Evolutionary conservation across 345 rosid genomes (phyloP).

Genomic region (Eucalyptus regnans): DNA sequence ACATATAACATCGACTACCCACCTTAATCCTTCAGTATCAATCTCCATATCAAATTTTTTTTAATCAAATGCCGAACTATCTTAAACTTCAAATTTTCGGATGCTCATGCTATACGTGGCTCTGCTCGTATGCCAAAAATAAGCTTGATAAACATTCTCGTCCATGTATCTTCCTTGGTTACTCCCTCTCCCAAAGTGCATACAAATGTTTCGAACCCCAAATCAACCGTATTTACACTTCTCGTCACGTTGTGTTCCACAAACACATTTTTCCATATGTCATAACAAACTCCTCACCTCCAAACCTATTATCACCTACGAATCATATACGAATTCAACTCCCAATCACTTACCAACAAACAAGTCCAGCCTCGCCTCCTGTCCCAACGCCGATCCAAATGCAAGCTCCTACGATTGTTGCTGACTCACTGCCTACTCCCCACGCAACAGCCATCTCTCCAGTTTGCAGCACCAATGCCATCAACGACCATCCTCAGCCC

Average conservation of each 20-base stretch:
- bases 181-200: background rate
- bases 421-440: fast-evolving
- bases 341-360: background rate
- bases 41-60: background rate
- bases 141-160: background rate
- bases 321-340: background rate
- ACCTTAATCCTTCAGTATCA: background rate
- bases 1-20: background rate
- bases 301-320: background rate
- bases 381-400: no score
- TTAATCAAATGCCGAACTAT: background rate
- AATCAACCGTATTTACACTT: background rate
- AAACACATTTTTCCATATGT: no score
- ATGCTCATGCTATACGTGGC: background rate
- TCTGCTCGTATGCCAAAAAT: background rate
- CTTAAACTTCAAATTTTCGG: background rate
- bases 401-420: no score
- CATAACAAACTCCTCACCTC: background rate
- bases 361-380: fast-evolving
- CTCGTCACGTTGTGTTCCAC: background rate
- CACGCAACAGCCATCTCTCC: fast-evolving
- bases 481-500: no score
- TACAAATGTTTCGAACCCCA: background rate
- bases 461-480: fast-evolving
- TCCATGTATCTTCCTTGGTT: background rate